phyloP scores from a whole-genome alignment of 2,329 filamentous ascomycete genomes.

The Capronia epimyces region DNA sequence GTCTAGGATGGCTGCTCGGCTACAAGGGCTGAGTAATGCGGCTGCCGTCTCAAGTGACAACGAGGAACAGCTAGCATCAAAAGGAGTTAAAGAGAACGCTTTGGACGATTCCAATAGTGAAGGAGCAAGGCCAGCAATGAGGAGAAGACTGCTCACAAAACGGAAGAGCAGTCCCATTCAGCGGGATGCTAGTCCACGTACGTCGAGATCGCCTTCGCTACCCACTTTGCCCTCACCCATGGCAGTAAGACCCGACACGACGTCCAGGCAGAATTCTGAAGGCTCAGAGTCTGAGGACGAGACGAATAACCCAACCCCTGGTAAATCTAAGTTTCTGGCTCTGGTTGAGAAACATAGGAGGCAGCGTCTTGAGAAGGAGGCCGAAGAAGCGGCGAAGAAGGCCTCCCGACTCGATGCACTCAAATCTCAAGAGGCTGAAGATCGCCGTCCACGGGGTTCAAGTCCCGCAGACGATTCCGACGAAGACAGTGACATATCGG shows the following conservation, averaged over 20 bases:
- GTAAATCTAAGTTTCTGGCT: slow-evolving; percentile 61
- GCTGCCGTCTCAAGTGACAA: not conserved
- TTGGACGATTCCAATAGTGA: slow-evolving; percentile 22
- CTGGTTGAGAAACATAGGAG: slow-evolving; percentile 68
- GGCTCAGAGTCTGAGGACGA: slow-evolving; percentile 26
- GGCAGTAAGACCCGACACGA: slow-evolving; percentile 7
- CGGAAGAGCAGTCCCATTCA: slow-evolving; percentile 33
- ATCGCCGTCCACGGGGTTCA: slow-evolving; percentile 30
- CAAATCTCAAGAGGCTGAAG: slow-evolving; percentile 27
- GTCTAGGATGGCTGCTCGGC: slow-evolving; percentile 60
- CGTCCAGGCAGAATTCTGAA: slow-evolving; percentile 21
- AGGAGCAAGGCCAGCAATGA: slow-evolving; percentile 32
- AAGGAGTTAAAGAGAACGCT: not conserved
- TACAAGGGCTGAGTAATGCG: slow-evolving; percentile 42
- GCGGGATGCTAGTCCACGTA: not conserved
- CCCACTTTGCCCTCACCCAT: slow-evolving; percentile 35
- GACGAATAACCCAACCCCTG: slow-evolving; percentile 28
- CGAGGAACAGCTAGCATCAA: slow-evolving; percentile 8
- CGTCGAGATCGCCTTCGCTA: slow-evolving; percentile 32
- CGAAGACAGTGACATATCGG: slow-evolving; percentile 53
- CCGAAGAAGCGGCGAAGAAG: slow-evolving; percentile 43
- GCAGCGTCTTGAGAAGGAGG: slow-evolving; percentile 64
- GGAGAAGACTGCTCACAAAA: slow-evolving; percentile 32
- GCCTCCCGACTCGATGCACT: slow-evolving; percentile 33
- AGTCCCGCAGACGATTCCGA: slow-evolving; percentile 39